Evolutionary conservation across 345 rosid genomes (phyloP).

Genomic region (Hibiscus syriacus): DNA sequence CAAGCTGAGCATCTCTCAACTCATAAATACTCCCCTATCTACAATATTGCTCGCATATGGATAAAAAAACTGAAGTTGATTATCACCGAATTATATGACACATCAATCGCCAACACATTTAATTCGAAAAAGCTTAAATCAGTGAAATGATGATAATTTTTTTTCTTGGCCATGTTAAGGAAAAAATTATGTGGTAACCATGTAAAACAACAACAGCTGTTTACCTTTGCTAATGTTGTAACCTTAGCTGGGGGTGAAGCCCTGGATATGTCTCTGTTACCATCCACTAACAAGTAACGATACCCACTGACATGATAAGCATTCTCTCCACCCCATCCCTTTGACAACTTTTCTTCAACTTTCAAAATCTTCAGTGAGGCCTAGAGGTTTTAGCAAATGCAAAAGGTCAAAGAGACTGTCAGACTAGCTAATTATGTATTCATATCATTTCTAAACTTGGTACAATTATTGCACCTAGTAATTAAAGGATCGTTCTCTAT

Average conservation of each 20-base stretch:
- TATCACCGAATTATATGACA: not conserved
- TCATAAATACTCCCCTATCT: not conserved
- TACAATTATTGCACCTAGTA: not conserved
- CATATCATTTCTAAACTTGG: not conserved
- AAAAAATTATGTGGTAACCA: not conserved
- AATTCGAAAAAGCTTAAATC: not conserved
- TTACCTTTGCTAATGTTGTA: constrained; percentile 78
- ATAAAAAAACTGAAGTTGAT: not conserved
- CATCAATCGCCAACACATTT: not conserved
- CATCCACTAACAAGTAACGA: constrained; percentile 82
- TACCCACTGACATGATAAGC: constrained; percentile 90
- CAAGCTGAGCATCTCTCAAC: not conserved
- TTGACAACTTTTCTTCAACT: constrained; percentile 91
- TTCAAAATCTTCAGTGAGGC: constrained; percentile 67
- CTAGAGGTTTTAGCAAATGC: constrained; percentile 26
- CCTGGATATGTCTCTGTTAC: constrained; percentile 67
- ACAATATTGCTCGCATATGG: not conserved
- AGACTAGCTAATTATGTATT: not conserved
- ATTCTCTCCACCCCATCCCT: constrained; percentile 99
- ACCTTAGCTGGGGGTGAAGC: constrained; percentile 91
- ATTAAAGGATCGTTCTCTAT: not conserved
- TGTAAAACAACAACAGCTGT: not conserved
- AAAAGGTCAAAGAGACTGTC: not conserved
- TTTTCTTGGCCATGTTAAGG: not conserved
- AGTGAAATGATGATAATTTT: not conserved